Evolutionary conservation across 257 asterid genomes (phyloP), one percentile per base, ranked within the genome.

Genomic region (Nicotiana undulata): DNA sequence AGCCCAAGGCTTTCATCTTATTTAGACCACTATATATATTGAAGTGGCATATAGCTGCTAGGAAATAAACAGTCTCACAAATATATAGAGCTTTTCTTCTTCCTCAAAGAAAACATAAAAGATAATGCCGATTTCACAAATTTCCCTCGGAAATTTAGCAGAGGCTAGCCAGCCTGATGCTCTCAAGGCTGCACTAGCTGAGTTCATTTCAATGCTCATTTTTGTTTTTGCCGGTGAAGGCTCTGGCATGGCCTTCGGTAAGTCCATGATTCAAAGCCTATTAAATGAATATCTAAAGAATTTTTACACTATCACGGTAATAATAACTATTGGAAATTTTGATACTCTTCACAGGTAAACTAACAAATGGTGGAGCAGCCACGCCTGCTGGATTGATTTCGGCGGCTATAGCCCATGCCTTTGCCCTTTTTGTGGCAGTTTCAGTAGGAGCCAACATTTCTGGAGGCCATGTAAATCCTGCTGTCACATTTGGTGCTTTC

Each of bases 241-340:
- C 84, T 91, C 97, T 17, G 97, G 97, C 92, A 90, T 93, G 97
- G 97, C 97, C 28, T 91, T 91, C 82, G 84, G 97, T 91, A 84
- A 83, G 85, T 70, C 16, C 26, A 59, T 18, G 26, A 29, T 29
- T 29, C 31, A 29, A 29, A 3, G 31, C 31, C 31, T 29, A 29
- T 2, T 29, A 29, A 29, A 29, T 29, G 31, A 29, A 2, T 2
- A 9, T 65, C n/a, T 13, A 76, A 11, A 32, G 18, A 37, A 29
- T n/a, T 52, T 18, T 44, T 12, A 58, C 24, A 18, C 18, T 59
- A 8, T 15, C 15, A 52, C 5, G 6, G 4, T 52, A 52, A 56
- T 56, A 6, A 17, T 56, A 56, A 52, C 58, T 52, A 13, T 52
- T 10, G 12, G 40, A 3, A 24, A 49, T 15, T 6, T 72, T 74